These are phyloP conservation scores for Tricholoma sp. DNA, from an alignment of 768 basidiomycete species.

Conservation along the genomic window DNA sequence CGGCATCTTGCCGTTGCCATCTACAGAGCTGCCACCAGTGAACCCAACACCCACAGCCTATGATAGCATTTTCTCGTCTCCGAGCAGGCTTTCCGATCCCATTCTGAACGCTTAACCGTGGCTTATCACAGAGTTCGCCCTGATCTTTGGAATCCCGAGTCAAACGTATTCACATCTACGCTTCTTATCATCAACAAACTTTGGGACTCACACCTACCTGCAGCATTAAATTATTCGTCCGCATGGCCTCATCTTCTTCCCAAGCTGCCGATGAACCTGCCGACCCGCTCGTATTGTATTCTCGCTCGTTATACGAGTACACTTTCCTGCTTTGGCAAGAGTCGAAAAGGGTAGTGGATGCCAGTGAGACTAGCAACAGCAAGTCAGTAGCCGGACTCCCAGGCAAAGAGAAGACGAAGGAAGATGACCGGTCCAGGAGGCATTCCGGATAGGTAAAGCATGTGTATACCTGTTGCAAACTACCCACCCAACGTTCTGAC, in stretches of 20 bases:
- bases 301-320: slow-evolving; percentile 62
- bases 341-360: slow-evolving; percentile 52
- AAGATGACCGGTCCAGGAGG: background rate
- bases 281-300: slow-evolving; percentile 49
- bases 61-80: background rate
- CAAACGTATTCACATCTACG: slow-evolving; percentile 6
- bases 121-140: background rate
- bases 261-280: slow-evolving; percentile 16
- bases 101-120: background rate
- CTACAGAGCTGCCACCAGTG: background rate
- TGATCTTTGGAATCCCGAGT: slow-evolving; percentile 15
- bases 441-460: background rate
- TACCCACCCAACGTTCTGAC: background rate
- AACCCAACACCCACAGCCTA: background rate
- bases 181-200: slow-evolving; percentile 3
- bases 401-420: background rate
- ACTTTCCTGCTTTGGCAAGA: slow-evolving; percentile 66
- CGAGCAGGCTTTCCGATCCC: background rate
- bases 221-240: slow-evolving; percentile 14
- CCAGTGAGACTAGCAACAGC: slow-evolving; percentile 21
- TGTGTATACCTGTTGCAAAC: background rate
- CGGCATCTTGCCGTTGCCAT: background rate
- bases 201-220: slow-evolving; percentile 2
- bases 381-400: background rate
- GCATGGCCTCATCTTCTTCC: slow-evolving; percentile 13